phyloP scores from a whole-genome alignment of 345 rosid genomes.

The Lumnitzera littorea region DNA sequence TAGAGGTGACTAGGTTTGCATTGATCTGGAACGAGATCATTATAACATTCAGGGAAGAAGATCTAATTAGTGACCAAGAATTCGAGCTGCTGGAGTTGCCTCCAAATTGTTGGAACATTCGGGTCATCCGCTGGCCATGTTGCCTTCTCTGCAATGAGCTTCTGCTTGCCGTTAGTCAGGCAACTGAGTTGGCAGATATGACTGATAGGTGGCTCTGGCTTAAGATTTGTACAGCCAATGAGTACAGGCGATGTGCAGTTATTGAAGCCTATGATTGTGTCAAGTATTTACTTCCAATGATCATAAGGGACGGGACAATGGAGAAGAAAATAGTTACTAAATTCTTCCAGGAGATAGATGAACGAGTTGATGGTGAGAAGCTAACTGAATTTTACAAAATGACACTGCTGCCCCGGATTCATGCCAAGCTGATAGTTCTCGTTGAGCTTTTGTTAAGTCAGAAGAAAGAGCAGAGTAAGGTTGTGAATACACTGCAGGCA shows the following conservation, averaged over 20 bases:
- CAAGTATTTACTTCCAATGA: slow-evolving; percentile 45
- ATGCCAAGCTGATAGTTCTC: slow-evolving; percentile 53
- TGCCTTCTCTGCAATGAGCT: slow-evolving; percentile 81
- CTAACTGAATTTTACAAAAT: slow-evolving; percentile 37
- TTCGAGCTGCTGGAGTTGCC: slow-evolving; percentile 76
- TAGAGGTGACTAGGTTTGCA: slow-evolving; percentile 81
- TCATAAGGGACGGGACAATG: slow-evolving; percentile 46
- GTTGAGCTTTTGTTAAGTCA: slow-evolving; percentile 54
- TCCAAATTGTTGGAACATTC: slow-evolving; percentile 73
- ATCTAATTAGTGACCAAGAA: slow-evolving; percentile 64
- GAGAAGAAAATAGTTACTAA: slow-evolving; percentile 52
- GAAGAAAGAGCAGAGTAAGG: slow-evolving; percentile 41
- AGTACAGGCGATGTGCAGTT: slow-evolving; percentile 85
- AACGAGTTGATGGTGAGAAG: slow-evolving; percentile 29
- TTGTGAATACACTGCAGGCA: slow-evolving; percentile 71
- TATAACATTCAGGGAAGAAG: slow-evolving; percentile 74
- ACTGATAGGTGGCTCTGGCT: slow-evolving; percentile 80
- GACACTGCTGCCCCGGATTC: slow-evolving; percentile 44
- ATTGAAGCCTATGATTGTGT: slow-evolving; percentile 83
- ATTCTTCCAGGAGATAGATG: slow-evolving; percentile 48
- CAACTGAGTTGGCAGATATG: slow-evolving; percentile 57
- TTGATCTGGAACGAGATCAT: slow-evolving; percentile 88
- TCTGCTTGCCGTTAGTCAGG: slow-evolving; percentile 74
- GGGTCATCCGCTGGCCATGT: slow-evolving; percentile 93
- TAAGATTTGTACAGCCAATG: slow-evolving; percentile 54